These are phyloP conservation scores for Penicillium verrucosum DNA, from an alignment of 2,329 filamentous ascomycete species.

Conservation along the genomic window DNA sequence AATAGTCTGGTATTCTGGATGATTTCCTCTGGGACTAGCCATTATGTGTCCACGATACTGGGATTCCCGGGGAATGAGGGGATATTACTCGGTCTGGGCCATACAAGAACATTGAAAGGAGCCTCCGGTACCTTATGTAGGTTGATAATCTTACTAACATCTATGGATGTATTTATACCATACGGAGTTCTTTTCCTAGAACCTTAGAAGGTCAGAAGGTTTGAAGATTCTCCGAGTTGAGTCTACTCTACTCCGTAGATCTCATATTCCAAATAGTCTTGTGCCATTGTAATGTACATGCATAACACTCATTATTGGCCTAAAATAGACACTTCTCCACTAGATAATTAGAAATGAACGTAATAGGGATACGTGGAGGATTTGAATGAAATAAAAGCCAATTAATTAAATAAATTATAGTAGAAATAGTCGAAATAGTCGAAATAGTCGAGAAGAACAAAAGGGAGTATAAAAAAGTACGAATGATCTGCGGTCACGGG, in stretches of 20 bases:
- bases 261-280: too few species aligned
- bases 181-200: not conserved
- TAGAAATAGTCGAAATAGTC: not conserved
- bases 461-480: not conserved
- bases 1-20: not conserved
- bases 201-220: not conserved
- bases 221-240: too few species aligned
- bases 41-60: not conserved
- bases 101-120: not conserved
- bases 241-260: too few species aligned
- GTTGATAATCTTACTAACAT: not conserved
- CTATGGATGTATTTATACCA: too few species aligned
- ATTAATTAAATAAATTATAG: not conserved
- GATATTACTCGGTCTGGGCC: not conserved
- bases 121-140: too few species aligned
- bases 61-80: not conserved
- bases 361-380: not conserved
- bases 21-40: not conserved
- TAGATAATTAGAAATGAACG: not conserved
- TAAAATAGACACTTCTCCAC: not conserved
- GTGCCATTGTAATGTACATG: not conserved
- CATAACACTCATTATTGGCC: not conserved
- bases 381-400: not conserved
- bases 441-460: not conserved
- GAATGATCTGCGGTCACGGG: conserved; percentile 5